Percentiles rank a stretch among this genome's conserved stretches.
phyloP scores from a whole-genome alignment of 495 filamentous ascomycete species.

The Annulohypoxylon moriforme region DNA sequence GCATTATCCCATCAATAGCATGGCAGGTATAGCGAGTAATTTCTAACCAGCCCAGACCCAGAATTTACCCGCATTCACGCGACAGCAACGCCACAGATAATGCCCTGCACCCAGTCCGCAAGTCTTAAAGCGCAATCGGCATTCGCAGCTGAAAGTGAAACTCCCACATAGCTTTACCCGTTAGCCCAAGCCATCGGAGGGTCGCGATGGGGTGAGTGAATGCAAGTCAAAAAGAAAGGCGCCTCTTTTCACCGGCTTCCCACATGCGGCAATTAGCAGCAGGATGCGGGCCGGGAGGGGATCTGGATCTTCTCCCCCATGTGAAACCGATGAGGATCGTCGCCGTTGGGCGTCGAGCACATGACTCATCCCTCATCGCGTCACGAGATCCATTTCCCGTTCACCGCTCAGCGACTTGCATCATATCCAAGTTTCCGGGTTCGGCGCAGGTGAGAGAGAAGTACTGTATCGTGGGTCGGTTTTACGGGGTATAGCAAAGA shows the following conservation, averaged over 20 bases:
- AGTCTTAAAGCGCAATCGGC: conserved; percentile 16
- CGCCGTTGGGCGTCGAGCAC: conserved; percentile 33
- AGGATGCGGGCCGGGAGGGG: conserved; percentile 4
- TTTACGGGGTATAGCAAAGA: not conserved
- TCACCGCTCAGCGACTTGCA: conserved; percentile 31
- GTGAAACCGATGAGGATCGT: conserved; percentile 36
- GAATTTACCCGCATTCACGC: conserved; percentile 36
- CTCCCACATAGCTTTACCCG: not conserved
- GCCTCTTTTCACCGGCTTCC: conserved; percentile 31
- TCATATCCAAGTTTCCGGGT: conserved; percentile 19
- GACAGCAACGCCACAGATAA: conserved; percentile 31
- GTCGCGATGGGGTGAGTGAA: not conserved
- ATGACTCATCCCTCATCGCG: conserved; percentile 28
- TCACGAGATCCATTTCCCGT: conserved; percentile 36
- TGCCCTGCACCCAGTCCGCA: not conserved
- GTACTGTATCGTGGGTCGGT: conserved; percentile 3
- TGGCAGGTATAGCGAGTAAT: not conserved
- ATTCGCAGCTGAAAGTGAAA: conserved; percentile 33
- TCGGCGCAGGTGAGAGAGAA: conserved; percentile 1
- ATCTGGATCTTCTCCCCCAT: conserved; percentile 12
- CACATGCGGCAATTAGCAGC: conserved; percentile 32
- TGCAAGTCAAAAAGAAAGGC: conserved; percentile 9
- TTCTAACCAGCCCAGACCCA: not conserved
- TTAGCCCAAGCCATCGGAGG: conserved; percentile 2
- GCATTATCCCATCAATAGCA: conserved; percentile 1